These are phyloP conservation scores for Grosmannia huntii DNA, from an alignment of 2,329 filamentous ascomycete genomes.

Conservation along the genomic window DNA sequence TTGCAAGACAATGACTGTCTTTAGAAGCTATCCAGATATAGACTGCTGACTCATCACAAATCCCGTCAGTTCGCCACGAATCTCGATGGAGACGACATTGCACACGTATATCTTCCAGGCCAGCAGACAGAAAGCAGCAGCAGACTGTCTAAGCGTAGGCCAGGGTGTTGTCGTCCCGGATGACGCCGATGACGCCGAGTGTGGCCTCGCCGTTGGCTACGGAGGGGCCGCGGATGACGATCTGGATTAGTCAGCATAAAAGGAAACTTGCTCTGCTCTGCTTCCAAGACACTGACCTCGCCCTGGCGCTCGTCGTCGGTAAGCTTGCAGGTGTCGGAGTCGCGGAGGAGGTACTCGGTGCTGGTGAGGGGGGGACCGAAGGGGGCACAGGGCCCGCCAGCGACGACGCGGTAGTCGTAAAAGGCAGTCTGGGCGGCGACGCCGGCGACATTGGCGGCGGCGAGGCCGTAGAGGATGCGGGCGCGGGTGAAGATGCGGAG, in stretches of 20 bases:
- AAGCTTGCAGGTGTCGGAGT: slow-evolving; percentile 46
- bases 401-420: slow-evolving; percentile 30
- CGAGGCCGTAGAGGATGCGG: slow-evolving; percentile 73
- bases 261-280: background rate
- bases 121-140: too few species aligned
- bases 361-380: slow-evolving; percentile 75
- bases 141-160: slow-evolving; percentile 32
- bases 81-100: too few species aligned
- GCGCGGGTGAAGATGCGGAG: slow-evolving; percentile 70
- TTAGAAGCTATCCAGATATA: background rate
- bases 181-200: slow-evolving; percentile 49
- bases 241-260: slow-evolving; percentile 26
- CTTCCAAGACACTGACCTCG: slow-evolving; percentile 36
- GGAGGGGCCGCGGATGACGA: slow-evolving; percentile 59
- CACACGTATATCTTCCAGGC: background rate
- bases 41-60: background rate
- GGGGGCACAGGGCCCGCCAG: slow-evolving; percentile 36
- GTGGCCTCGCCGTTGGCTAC: slow-evolving; percentile 55
- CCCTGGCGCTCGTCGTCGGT: slow-evolving; percentile 50
- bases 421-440: slow-evolving; percentile 65
- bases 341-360: slow-evolving; percentile 63
- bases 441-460: slow-evolving; percentile 72
- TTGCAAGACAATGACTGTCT: background rate
- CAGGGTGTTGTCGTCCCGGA: slow-evolving; percentile 63
- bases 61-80: too few species aligned